Evolutionary conservation across 1,139 yeast species (phyloP), one percentile per base, ranked within the genome.

Genomic region (Hemisphaericaspora subhashii): DNA sequence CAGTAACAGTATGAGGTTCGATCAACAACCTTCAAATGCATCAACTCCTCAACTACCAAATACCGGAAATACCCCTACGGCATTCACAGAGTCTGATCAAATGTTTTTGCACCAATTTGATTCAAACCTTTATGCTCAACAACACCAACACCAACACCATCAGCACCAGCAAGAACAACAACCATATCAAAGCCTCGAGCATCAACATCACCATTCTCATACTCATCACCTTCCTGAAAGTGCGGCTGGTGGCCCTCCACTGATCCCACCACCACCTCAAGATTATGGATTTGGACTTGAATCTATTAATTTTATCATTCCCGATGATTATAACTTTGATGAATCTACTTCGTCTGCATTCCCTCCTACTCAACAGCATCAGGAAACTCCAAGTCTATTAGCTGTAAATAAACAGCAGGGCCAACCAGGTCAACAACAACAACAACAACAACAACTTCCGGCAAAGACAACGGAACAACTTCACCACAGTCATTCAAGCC

Each of bases 291-390:
- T 60, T 41, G 55, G 55, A 15, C 47, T 62, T 31, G 67, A 60
- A 29, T 53, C 54, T 39, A 53, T 62, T 36, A 51, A 59, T 42
- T 62, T 62, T 37, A 56, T 63, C 31, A 45, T 60, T 12, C 60
- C 66, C 3, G 66, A 61, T 24, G 66, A 60, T 25, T 52, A 60
- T 38, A 44, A 53, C 35, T 52, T 50, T 39, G 52, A 45, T 35
- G 41, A 34, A 14, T 15, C 16, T 14, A 45, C 46, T 7, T 64
- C 70, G 7, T 47, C 66, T 12, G 73, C 74, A 4, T 67, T 56
- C 40, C 73, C 73, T 0, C 73, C 73, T 2, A 45, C 55, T 2
- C 43, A 42, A 16, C 60, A 58, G 10, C 55, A 58, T 3, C 52
- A 54, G 18, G 50, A 46, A 27, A 63, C 68, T 0, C 68, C 68